Percentiles rank a stretch among this genome's conserved stretches.
phyloP scores from a whole-genome alignment of 305 asterid genomes.

The Solanum hybrid region DNA sequence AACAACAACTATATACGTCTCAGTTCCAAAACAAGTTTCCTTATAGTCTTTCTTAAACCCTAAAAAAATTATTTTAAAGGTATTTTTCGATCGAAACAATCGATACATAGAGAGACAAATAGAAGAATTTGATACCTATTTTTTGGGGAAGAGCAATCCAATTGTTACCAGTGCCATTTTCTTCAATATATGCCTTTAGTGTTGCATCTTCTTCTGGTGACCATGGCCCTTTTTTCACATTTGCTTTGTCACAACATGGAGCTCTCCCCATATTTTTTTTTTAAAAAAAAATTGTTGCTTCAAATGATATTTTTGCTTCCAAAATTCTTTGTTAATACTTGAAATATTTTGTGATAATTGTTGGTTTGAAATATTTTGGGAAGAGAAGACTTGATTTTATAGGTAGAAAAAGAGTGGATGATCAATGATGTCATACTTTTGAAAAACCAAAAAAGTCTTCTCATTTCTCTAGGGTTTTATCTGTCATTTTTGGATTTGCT shows the following conservation, averaged over 20 bases:
- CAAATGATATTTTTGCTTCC: not conserved
- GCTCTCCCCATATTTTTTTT: constrained; percentile 49
- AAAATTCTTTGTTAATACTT: not conserved
- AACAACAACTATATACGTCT: not conserved
- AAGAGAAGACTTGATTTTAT: constrained; percentile 47
- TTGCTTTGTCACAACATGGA: constrained; percentile 67
- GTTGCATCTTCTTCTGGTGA: constrained; percentile 59
- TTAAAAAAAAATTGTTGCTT: not conserved
- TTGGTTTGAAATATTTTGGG: constrained; percentile 28
- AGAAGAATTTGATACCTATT: constrained; percentile 25
- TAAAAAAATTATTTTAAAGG: not conserved
- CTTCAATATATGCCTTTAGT: constrained; percentile 53
- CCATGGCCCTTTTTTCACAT: constrained; percentile 67
- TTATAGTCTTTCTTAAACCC: not conserved
- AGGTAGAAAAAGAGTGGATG: constrained; percentile 28
- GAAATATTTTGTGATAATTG: not conserved
- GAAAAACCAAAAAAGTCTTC: constrained; percentile 29
- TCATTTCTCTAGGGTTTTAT: constrained; percentile 38
- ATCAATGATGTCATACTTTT: constrained; percentile 35
- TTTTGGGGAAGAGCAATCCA: constrained; percentile 70
- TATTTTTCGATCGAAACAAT: not conserved
- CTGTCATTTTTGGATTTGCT: constrained; percentile 39
- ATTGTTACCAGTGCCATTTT: constrained; percentile 47
- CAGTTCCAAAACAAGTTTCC: not conserved
- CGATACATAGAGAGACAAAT: not conserved